phyloP scores from a whole-genome alignment of 805 yeast genomes.

The Candida tallmaniae region DNA sequence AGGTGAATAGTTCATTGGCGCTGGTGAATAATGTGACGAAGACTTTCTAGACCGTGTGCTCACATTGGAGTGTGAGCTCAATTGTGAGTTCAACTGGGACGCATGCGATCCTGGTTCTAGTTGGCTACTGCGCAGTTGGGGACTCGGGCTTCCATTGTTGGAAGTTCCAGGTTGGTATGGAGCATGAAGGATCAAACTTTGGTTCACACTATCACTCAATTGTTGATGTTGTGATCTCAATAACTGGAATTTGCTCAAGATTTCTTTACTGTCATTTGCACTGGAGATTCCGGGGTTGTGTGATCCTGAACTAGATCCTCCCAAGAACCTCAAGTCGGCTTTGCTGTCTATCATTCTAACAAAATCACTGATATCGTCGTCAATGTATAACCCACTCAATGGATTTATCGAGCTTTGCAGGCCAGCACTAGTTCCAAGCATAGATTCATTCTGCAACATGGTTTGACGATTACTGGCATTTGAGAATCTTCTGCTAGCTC shows the following conservation, averaged over 20 bases:
- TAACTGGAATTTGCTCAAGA: conserved; percentile 47
- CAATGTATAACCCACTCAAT: conserved; percentile 42
- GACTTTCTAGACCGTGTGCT: conserved; percentile 11
- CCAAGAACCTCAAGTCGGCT: conserved; percentile 42
- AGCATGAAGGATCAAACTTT: conserved; percentile 39
- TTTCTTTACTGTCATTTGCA: conserved; percentile 29
- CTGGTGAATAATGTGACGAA: conserved; percentile 17
- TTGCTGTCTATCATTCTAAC: conserved; percentile 66
- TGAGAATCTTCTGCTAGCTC: conserved; percentile 48
- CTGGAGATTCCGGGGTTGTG: background rate
- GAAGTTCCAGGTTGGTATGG: conserved; percentile 3
- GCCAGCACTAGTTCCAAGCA: conserved; percentile 32
- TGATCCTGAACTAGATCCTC: conserved; percentile 1
- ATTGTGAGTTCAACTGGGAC: background rate
- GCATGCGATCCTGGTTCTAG: background rate
- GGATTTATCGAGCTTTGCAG: conserved; percentile 33
- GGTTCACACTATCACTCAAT: conserved; percentile 50
- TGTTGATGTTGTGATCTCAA: conserved; percentile 51
- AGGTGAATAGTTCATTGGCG: background rate
- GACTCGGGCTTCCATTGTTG: no score
- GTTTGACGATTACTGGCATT: conserved; percentile 28
- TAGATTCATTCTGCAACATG: conserved; percentile 18
- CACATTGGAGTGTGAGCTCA: background rate
- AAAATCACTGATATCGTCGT: conserved; percentile 65
- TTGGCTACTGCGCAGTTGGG: no score